These are phyloP conservation scores for Apostasia ramifera DNA, from an alignment of 106 monocot genomes.

Conservation along the genomic window DNA sequence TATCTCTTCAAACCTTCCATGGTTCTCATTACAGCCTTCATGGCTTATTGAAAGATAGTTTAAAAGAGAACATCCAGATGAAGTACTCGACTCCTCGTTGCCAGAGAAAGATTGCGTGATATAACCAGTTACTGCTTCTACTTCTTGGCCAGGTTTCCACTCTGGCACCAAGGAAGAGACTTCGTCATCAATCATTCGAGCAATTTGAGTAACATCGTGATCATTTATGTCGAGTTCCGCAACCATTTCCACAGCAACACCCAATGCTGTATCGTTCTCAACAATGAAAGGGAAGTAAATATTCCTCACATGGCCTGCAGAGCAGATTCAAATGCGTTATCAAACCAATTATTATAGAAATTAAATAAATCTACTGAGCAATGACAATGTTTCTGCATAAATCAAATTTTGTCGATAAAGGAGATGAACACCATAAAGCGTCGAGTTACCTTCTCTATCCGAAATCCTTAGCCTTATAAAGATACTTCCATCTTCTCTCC, in stretches of 20 bases:
- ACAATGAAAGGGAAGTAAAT: conserved; percentile 37
- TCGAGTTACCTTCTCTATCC: conserved; percentile 33
- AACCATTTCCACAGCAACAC: conserved; percentile 51
- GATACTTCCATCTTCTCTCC: conserved; percentile 35
- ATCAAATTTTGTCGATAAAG: neutral
- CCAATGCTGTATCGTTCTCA: conserved; percentile 40
- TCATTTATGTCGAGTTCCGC: conserved; percentile 34
- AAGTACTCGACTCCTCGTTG: neutral
- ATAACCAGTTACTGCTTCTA: neutral
- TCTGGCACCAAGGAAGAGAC: conserved; percentile 37
- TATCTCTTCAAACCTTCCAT: conserved; percentile 14
- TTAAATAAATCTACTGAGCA: too few species aligned
- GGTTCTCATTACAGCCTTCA: neutral
- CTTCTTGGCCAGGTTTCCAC: conserved; percentile 3
- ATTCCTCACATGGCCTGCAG: conserved; percentile 33
- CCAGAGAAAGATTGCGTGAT: neutral
- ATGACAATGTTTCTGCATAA: too few species aligned
- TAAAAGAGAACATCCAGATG: neutral
- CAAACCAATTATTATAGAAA: too few species aligned
- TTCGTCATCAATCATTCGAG: conserved; percentile 40
- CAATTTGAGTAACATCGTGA: conserved; percentile 31
- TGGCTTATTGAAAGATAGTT: neutral
- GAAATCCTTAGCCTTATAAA: conserved; percentile 46
- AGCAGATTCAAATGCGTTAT: neutral
- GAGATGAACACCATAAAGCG: neutral